Base-by-base conservation (phyloP, 2,329 filamentous ascomycete species). In the Xylaria sp. region DNA sequence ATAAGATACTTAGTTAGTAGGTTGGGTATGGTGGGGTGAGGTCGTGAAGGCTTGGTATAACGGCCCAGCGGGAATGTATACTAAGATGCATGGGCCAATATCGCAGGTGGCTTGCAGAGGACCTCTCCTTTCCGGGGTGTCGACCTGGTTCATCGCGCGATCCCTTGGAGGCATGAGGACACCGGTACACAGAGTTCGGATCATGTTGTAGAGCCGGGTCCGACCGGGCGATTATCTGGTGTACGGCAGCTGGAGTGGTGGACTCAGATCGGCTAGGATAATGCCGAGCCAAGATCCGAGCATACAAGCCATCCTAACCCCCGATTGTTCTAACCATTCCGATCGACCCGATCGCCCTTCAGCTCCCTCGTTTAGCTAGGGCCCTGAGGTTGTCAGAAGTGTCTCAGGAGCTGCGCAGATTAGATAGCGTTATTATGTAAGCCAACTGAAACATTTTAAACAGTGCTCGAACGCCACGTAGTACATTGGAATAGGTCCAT, bases 131-230 rank as follows among this genome's bases (percentile, higher is more conserved):
- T n/a, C 29, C 39, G 37, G 48, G 39, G 16, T 50, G 2, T 18
- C 13, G 4, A 39, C 24, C 34, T 43, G 29, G 52, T 44, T 50
- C 53, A 54, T 55, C 49, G 48, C 24, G 24, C 29, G 40, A 44
- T 16, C 18, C 37, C 19, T 44, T 9, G 8, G 39, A 17, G 17
- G n/a, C 3, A 44, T 48, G 50, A n/a, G n/a, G n/a, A 49, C 26
- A 49, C 51, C 50, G 54, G 52, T 59, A 38, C n/a, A n/a, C n/a
- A 16, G 42, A 51, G 21, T 11, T 57, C 59, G 59, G 59, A 50
- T 54, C 54, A 57, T 60, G 54, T 60, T 62, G 43, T 60, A 56
- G 21, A 54, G 45, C 59, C 59, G 59, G 58, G 18, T 54, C 22
- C 39, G 29, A 46, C 52, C 49, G 42, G 46, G 24, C 34, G 24